These are phyloP conservation scores for Vaccinium myrtillus DNA, from an alignment of 148 eudicot genomes.

Conservation along the genomic window DNA sequence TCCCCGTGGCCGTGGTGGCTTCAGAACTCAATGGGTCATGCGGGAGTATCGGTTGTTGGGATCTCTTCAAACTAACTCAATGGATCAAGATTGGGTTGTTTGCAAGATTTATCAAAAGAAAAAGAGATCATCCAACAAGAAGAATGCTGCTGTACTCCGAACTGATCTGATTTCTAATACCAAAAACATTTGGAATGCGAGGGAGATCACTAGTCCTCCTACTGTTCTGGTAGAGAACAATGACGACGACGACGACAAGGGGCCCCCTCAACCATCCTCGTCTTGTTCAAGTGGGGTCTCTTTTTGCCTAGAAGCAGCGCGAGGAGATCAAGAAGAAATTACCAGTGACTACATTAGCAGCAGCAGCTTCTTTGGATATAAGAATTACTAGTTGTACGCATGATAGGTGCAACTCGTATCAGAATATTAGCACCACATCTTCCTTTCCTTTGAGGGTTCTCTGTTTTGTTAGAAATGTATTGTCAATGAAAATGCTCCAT, in stretches of 20 bases:
- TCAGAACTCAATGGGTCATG: slow-evolving; percentile 43
- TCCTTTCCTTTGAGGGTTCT: neutral
- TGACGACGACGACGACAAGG: neutral
- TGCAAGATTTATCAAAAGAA: slow-evolving; percentile 24
- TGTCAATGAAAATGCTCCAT: neutral
- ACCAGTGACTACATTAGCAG: neutral
- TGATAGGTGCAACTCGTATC: neutral
- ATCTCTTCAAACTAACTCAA: neutral
- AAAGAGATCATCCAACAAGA: slow-evolving; percentile 11
- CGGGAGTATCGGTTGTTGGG: slow-evolving; percentile 14
- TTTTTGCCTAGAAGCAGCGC: neutral
- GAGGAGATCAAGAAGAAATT: slow-evolving; percentile 6
- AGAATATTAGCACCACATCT: neutral
- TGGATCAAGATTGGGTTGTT: slow-evolving; percentile 11
- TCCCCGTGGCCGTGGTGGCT: neutral
- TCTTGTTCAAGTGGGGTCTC: slow-evolving; percentile 21
- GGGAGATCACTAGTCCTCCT: neutral
- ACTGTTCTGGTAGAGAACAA: slow-evolving; percentile 6
- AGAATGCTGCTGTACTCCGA: neutral
- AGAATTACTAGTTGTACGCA: neutral
- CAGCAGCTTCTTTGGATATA: neutral
- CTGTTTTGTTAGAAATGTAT: neutral
- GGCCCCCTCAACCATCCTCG: slow-evolving; percentile 30
- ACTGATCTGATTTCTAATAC: neutral
- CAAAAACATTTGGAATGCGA: neutral